These are phyloP conservation scores for Flaveria trinervia DNA, from an alignment of 129 eudicot genomes.

Conservation along the genomic window DNA sequence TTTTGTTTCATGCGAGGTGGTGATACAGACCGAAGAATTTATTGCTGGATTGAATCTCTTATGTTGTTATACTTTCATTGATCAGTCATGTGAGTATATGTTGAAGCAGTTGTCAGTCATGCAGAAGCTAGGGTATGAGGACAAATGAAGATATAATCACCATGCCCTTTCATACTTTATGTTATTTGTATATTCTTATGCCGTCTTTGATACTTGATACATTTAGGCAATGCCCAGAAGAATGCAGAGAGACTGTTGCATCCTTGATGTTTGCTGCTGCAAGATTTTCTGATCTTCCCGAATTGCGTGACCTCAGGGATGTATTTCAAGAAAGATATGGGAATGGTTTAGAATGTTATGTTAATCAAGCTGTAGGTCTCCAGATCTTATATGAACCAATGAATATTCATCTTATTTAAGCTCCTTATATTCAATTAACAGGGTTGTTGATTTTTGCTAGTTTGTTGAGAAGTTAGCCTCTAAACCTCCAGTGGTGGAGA, in stretches of 20 bases:
- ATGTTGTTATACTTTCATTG: conserved; percentile 76
- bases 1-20: conserved; percentile 36
- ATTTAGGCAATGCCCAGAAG: conserved; percentile 94
- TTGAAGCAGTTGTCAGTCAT: conserved; percentile 71
- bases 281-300: conserved; percentile 94
- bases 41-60: conserved; percentile 60
- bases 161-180: neutral
- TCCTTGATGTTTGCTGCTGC: conserved; percentile 97
- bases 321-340: conserved; percentile 84
- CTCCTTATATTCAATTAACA: conserved; percentile 26
- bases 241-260: conserved; percentile 87
- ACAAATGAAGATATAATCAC: conserved; percentile 15
- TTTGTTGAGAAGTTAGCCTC: conserved; percentile 76
- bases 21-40: conserved; percentile 84
- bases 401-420: neutral
- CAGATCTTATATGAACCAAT: neutral
- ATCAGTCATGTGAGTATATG: conserved; percentile 73
- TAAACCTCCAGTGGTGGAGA: conserved; percentile 61
- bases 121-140: conserved; percentile 82
- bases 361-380: conserved; percentile 67
- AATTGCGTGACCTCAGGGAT: conserved; percentile 88
- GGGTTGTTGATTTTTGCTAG: conserved; percentile 41
- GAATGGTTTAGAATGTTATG: conserved; percentile 72
- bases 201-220: conserved; percentile 7
- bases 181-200: neutral